Evolutionary conservation across 495 filamentous ascomycete genomes (phyloP), one percentile per base, ranked within the genome.

Genomic region (Monascus purpureus): DNA sequence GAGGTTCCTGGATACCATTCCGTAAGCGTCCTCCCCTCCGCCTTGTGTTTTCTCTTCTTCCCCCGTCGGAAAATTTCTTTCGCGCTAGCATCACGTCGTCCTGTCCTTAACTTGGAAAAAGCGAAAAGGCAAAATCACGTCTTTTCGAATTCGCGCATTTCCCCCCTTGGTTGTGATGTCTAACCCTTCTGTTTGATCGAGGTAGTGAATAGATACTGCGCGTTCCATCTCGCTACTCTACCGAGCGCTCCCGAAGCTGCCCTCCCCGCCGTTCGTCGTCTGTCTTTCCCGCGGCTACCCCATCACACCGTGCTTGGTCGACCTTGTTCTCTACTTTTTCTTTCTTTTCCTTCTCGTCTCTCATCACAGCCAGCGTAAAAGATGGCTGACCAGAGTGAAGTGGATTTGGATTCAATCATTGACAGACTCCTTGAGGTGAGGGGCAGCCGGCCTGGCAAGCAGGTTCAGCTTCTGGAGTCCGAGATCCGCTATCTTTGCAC

Each of bases 321-420:
- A n/a, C 25, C 11, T 27, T 9, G 4, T 27, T 27, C 31, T 37
- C 36, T 39, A 34, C 38, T 38, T 42, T 39, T 35, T 40, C 33
- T 22, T 41, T 48, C 31, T 33, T 33, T 43, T 45, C 38, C 46
- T 42, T 38, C 36, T 36, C 36, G 38, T 46, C 31, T 44, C 31
- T 49, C 42, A 33, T 49, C 56, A 25, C 13, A 49, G 39, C 46
- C 40, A 42, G 53, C 51, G 47, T 42, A 58, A 54, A 58, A 53
- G 50, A 97, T 97, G 90, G 87, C 92, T 64, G 92, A 96, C 64
- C 74, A 86, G 60, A 77, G 80, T 55, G 90, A 97, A 57, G 87
- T 96, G 58, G 92, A 97, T 65, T 71, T 97, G 64, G 92, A 97
- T 57, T 95, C 90, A 46, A 93, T 97, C 70, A 97, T 97, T 60